A percentile compares a stretch with the other conserved stretches of the same genome.
Conservation (phyloP, 768 basidiomycete species). For the Rhizopogon vinicolor region DNA sequence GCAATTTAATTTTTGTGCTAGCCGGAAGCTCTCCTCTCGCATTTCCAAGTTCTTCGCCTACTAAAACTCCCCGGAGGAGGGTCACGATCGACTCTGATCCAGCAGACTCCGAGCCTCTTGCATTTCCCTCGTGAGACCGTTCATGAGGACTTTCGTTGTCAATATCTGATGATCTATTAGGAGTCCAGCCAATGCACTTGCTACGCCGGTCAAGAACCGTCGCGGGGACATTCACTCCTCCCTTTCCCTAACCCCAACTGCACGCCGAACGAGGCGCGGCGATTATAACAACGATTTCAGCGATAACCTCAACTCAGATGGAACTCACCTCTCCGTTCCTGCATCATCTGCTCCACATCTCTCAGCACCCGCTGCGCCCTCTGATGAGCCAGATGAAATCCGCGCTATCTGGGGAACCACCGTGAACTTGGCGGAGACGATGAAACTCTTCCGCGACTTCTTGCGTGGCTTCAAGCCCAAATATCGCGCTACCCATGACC, state of each 20-base stretch:
- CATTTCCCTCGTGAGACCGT: constrained; percentile 60
- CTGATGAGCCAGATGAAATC: constrained; percentile 78
- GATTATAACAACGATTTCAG: constrained; percentile 24
- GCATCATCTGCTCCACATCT: constrained; percentile 50
- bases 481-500: constrained; percentile 73
- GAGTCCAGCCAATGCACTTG: constrained; percentile 40
- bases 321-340: constrained; percentile 51
- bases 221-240: constrained; percentile 93
- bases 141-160: neutral
- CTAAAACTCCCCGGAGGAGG: constrained; percentile 41
- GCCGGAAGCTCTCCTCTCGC: constrained; percentile 58
- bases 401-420: constrained; percentile 98
- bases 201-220: constrained; percentile 65
- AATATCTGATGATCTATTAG: constrained; percentile 22
- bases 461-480: constrained; percentile 91
- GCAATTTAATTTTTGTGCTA: constrained; percentile 14
- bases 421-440: constrained; percentile 86
- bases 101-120: constrained; percentile 59
- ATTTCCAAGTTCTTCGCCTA: constrained; percentile 61
- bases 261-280: constrained; percentile 36
- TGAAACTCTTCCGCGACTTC: constrained; percentile 88
- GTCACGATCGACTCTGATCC: constrained; percentile 32
- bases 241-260: constrained; percentile 49
- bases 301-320: constrained; percentile 55
- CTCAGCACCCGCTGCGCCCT: constrained; percentile 57